A percentile compares a stretch with the other conserved stretches of the same genome.
Evolutionary conservation across 1,139 yeast genomes (phyloP).

Genomic region (Zygosaccharomyces sapae): DNA sequence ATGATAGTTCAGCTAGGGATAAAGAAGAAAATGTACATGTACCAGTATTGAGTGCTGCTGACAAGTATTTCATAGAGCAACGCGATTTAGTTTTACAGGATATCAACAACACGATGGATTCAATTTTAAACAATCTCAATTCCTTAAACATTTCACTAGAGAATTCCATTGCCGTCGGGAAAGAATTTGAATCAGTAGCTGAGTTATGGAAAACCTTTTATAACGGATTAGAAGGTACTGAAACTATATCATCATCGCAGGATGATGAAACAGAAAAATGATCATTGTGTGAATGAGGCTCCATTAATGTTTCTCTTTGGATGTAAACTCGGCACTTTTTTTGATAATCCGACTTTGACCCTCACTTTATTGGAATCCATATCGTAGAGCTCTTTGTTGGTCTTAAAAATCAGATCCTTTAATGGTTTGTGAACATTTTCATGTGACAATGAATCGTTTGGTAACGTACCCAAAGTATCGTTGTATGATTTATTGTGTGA

Average conservation of each 20-base stretch:
- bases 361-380: constrained; percentile 26
- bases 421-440: constrained; percentile 23
- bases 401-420: constrained; percentile 25
- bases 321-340: constrained; percentile 18
- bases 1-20: constrained; percentile 2
- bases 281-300: not conserved
- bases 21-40: constrained; percentile 2
- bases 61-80: constrained; percentile 32
- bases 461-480: constrained; percentile 7
- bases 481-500: not conserved
- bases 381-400: constrained; percentile 25
- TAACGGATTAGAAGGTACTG: constrained; percentile 36
- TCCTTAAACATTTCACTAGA: constrained; percentile 50
- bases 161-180: constrained; percentile 50
- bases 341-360: constrained; percentile 28
- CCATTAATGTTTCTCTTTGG: constrained; percentile 7
- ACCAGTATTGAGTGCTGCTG: constrained; percentile 20
- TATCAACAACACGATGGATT: constrained; percentile 43
- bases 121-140: constrained; percentile 47
- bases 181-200: constrained; percentile 50
- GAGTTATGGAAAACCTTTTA: constrained; percentile 50
- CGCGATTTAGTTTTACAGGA: constrained; percentile 33
- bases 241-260: constrained; percentile 7
- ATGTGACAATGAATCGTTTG: constrained; percentile 4
- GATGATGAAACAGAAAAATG: constrained; percentile 7